Conservation (phyloP, 2,329 filamentous ascomycete species). For the Pseudocercospora ulei region DNA sequence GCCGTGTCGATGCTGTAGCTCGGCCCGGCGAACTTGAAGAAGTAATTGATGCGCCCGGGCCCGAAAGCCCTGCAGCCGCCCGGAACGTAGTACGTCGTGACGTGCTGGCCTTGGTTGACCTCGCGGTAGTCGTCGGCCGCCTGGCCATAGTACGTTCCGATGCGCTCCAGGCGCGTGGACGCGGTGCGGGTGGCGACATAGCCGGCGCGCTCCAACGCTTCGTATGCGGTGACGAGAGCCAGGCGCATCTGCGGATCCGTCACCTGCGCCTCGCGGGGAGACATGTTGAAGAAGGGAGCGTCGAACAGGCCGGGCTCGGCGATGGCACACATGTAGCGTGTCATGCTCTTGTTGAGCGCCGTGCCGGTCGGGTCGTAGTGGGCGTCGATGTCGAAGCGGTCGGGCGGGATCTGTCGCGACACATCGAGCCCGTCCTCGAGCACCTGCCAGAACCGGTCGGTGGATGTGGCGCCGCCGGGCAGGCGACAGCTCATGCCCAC, state of each 20-base stretch:
- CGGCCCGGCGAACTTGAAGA: conserved; percentile 24
- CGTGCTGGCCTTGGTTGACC: conserved; percentile 25
- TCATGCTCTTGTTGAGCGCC: conserved; percentile 22
- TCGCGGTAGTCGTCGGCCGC: conserved; percentile 33
- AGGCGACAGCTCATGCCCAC: conserved; percentile 13
- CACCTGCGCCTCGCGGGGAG: conserved; percentile 24
- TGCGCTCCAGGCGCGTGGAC: conserved; percentile 26
- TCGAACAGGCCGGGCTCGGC: conserved; percentile 36
- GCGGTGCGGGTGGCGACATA: conserved; percentile 26
- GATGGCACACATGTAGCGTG: conserved; percentile 36
- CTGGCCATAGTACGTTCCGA: conserved; percentile 34
- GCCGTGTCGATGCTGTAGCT: conserved; percentile 29
- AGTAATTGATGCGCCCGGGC: conserved; percentile 25
- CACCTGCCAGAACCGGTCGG: conserved; percentile 19
- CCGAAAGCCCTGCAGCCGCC: conserved; percentile 27
- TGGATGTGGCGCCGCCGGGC: conserved; percentile 9
- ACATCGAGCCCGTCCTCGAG: conserved; percentile 14
- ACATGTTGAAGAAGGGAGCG: conserved; percentile 37
- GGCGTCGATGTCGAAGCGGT: conserved; percentile 15
- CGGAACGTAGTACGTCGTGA: conserved; percentile 26
- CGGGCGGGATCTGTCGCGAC: conserved; percentile 12
- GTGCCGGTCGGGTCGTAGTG: conserved; percentile 18
- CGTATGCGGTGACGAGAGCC: conserved; percentile 17
- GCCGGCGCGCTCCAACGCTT: conserved; percentile 20
- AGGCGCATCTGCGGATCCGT: conserved; percentile 17